Base-by-base conservation (phyloP, 306 rosid genomes). In the Cucurbita pepo region DNA sequence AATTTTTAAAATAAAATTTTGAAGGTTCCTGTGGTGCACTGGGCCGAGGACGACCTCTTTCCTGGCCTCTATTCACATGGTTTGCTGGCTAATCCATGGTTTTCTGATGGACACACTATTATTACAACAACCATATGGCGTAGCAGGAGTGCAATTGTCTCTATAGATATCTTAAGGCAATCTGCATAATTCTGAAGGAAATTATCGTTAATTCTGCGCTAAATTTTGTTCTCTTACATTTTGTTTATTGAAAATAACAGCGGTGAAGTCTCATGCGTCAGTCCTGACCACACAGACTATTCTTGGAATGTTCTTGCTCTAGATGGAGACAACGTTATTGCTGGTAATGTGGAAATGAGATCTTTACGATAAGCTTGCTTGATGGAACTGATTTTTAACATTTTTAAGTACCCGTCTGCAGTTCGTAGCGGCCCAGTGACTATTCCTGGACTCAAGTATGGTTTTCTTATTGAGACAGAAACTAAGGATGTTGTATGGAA, bases 361-460 rank as follows among this genome's bases (percentile, higher is more conserved):
- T 65, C 43, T 73, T 61, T 78, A 34, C 50, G 75, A 65, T 62
- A 73, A 56, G 30, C 65, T 70, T 62, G 77, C 47, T 30, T 22
- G 19, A 51, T 59, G 69, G 52, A 41, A 72, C 34, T 41, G 67
- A 69, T 55, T 61, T 9, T 75, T 43, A 66, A 66, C 40, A 55
- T 22, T 73, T 48, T 52, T 22, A 43, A 44, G 51, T 45, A 77
- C 65, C 71, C 43, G 61, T 74, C 71, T 83, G 83, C 83, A 94
- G 98, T 89, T 79, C 85, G 92, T 63, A 91, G 97, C 83, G 89
- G 96, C 81, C 96, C 91, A 37, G 90, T 91, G 57, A 86, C 91
- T 76, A 72, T 94, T 77, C 99, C 98, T 74, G 86, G 86, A 79
- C 74, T 93, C 86, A 93, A 84, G 81, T 93, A 86, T 44, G 97